phyloP scores from a whole-genome alignment of 208 protist species.

The Angomonas deanei region DNA sequence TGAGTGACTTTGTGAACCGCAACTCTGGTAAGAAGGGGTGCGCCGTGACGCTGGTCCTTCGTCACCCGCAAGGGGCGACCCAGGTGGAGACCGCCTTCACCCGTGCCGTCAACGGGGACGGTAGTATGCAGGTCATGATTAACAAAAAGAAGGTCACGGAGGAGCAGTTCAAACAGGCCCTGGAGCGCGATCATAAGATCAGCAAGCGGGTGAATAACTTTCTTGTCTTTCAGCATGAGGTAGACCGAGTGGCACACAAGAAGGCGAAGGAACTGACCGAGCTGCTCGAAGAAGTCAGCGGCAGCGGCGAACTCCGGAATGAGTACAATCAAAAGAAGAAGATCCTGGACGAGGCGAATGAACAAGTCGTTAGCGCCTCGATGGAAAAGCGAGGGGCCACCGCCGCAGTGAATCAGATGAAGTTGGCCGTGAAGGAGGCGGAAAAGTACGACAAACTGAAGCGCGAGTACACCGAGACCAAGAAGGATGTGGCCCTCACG shows the following conservation, averaged over 20 bases:
- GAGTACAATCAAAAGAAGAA: slow-evolving; percentile 91
- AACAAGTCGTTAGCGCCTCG: slow-evolving; percentile 73
- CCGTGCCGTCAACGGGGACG: slow-evolving; percentile 56
- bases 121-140: slow-evolving; percentile 58
- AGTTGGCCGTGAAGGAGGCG: slow-evolving; percentile 94
- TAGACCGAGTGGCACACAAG: slow-evolving; percentile 94
- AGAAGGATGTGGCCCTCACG: slow-evolving; percentile 69
- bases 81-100: slow-evolving; percentile 71
- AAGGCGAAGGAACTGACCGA: slow-evolving; percentile 92
- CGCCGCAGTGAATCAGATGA: slow-evolving; percentile 92
- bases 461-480: slow-evolving; percentile 37
- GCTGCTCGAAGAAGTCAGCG: slow-evolving; percentile 95
- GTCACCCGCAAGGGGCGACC: slow-evolving; percentile 16
- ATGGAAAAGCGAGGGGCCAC: slow-evolving; percentile 84
- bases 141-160: slow-evolving; percentile 71
- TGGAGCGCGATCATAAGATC: slow-evolving; percentile 76
- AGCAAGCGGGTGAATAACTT: slow-evolving; percentile 92
- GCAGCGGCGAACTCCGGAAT: slow-evolving; percentile 82
- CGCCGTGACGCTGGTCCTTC: slow-evolving; percentile 78
- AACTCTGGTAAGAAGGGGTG: slow-evolving; percentile 42
- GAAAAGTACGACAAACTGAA: slow-evolving; percentile 79
- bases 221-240: slow-evolving; percentile 96
- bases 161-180: slow-evolving; percentile 73
- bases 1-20: slow-evolving; percentile 93
- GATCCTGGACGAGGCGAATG: slow-evolving; percentile 69